Conservation (phyloP, 1,284 basidiomycete species). For the Puccinia hordei region DNA sequence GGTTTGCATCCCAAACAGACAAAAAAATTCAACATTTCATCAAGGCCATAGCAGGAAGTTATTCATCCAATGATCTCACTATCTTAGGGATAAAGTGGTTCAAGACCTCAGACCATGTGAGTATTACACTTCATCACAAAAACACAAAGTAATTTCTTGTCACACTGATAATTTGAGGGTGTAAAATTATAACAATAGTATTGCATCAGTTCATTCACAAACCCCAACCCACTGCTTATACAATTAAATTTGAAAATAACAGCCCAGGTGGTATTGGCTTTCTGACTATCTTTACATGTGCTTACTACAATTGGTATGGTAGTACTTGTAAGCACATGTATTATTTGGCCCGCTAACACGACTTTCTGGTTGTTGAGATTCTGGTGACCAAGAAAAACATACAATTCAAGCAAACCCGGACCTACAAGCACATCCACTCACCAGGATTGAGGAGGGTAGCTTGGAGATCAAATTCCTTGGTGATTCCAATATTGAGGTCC, state of each 20-base stretch:
- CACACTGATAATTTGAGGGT: too few species aligned
- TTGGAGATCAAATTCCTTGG: too few species aligned
- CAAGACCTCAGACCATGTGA: not conserved
- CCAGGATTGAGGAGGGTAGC: too few species aligned
- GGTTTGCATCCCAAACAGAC: not conserved
- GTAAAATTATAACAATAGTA: not conserved
- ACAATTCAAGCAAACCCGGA: not conserved
- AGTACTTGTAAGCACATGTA: slow-evolving; percentile 14
- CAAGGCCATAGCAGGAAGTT: not conserved
- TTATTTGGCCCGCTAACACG: not conserved
- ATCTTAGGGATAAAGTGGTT: not conserved
- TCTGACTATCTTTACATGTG: not conserved
- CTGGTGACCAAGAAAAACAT: not conserved
- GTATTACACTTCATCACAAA: too few species aligned
- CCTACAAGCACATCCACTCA: too few species aligned
- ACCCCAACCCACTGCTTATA: not conserved
- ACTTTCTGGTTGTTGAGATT: not conserved
- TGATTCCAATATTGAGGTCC: not conserved
- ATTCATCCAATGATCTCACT: not conserved
- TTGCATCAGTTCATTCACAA: not conserved
- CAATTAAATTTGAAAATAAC: not conserved
- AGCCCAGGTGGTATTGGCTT: not conserved
- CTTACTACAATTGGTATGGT: not conserved
- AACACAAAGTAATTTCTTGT: too few species aligned
- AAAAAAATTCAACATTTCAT: not conserved